Evolutionary conservation across 1,284 basidiomycete species (phyloP).

Genomic region (Schizophyllum amplum): DNA sequence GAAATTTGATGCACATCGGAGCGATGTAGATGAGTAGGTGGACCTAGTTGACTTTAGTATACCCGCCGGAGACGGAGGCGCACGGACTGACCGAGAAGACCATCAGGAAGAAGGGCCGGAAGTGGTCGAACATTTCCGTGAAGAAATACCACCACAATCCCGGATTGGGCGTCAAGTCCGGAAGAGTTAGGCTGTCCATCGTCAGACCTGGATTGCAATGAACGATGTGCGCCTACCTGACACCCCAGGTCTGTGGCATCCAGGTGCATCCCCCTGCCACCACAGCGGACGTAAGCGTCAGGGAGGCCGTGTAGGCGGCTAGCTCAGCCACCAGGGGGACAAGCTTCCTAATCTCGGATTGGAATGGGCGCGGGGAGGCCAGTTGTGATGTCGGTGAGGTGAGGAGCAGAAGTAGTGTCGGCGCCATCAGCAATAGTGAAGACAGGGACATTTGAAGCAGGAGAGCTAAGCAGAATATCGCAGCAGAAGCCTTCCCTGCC

Average conservation of each 20-base stretch:
- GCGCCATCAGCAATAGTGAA: constrained; percentile 59
- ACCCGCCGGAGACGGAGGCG: neutral
- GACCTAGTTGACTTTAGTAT: constrained; percentile 42
- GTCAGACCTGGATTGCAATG: constrained; percentile 2
- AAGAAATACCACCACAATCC: constrained; percentile 99
- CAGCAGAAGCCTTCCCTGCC: constrained; percentile 48
- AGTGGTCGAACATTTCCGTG: constrained; percentile 99
- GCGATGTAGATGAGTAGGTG: constrained; percentile 82
- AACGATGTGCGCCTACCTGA: constrained; percentile 49
- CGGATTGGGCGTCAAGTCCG: constrained; percentile 88
- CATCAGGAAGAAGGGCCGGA: constrained; percentile 90
- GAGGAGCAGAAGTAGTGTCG: constrained; percentile 60
- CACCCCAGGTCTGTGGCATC: constrained; percentile 76
- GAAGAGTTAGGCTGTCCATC: constrained; percentile 51
- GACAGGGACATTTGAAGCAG: constrained; percentile 68
- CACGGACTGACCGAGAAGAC: constrained; percentile 78
- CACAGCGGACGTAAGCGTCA: constrained; percentile 43
- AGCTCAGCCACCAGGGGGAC: constrained; percentile 42
- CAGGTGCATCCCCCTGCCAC: constrained; percentile 56
- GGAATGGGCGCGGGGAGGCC: constrained; percentile 45
- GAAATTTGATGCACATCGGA: constrained; percentile 84
- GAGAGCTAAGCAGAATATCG: constrained; percentile 62
- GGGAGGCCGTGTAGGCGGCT: constrained; percentile 35
- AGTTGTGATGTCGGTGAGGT: constrained; percentile 54
- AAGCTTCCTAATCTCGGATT: constrained; percentile 25